Base-by-base conservation (phyloP, 495 filamentous ascomycete species). In the Lasiosphaeria hispida region DNA sequence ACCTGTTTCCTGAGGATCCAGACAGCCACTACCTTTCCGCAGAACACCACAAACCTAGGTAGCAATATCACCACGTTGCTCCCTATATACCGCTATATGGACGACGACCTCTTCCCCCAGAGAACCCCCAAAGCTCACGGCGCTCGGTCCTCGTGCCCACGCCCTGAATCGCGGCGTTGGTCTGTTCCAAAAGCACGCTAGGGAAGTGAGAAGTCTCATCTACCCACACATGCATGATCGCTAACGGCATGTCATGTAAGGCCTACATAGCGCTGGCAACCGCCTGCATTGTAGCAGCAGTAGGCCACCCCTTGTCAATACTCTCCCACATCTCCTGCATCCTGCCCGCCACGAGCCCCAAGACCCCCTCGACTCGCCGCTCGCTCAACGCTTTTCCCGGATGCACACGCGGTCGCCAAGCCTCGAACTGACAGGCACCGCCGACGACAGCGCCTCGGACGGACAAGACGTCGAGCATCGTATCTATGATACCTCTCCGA, bases 41-140 rank as follows among this genome's bases (percentile, higher is more conserved):
- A n/a, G n/a, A n/a, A n/a, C n/a, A n/a, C n/a, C n/a, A n/a, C n/a
- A n/a, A n/a, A n/a, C n/a, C n/a, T n/a, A n/a, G n/a, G n/a, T n/a
- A n/a, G n/a, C n/a, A n/a, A n/a, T n/a, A n/a, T n/a, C n/a, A n/a
- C n/a, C n/a, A n/a, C n/a, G n/a, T n/a, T n/a, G n/a, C n/a, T n/a
- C n/a, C n/a, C n/a, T n/a, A n/a, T n/a, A n/a, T n/a, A n/a, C 51
- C 38, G 38, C 51, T 34, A 34, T 34, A 54, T 54, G 51, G 51
- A 54, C 51, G 39, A 54, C 51, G 39, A 41, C 38, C 51, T 54
- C 38, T 34, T 41, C 18, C 51, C 51, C 19, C 49, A 53, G 13
- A 53, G 14, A 53, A 39, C 49, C 36, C 51, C 39, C 51, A 14
- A 54, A 54, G 51, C 51, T 54, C 38, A 34, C 18, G 38, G 37